phyloP scores from a whole-genome alignment of 2,329 filamentous ascomycete species.

The Neocucurbitaria cava region DNA sequence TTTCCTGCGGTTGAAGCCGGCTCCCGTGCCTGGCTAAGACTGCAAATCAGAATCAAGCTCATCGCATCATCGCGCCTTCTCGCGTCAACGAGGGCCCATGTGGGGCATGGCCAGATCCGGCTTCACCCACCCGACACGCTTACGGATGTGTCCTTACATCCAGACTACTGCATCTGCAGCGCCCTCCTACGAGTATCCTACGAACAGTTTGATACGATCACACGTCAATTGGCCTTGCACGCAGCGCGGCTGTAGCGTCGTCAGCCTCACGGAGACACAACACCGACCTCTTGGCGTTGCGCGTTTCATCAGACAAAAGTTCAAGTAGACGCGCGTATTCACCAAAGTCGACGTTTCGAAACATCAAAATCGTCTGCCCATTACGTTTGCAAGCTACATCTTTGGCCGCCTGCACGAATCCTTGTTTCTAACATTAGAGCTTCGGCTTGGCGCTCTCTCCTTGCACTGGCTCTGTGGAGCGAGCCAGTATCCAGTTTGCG shows the following conservation, averaged over 20 bases:
- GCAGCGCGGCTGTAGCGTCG: not conserved
- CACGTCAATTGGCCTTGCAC: not conserved
- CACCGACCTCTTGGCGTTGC: slow-evolving; percentile 3
- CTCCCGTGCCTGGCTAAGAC: slow-evolving; percentile 20
- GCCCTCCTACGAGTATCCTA: not conserved
- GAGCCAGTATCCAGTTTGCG: slow-evolving; percentile 44
- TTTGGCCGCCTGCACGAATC: slow-evolving; percentile 6
- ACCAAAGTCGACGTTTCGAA: not conserved
- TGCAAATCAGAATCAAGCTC: slow-evolving; percentile 14
- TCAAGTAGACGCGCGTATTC: slow-evolving; percentile 13
- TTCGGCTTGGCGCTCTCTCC: slow-evolving; percentile 41
- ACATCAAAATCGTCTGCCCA: slow-evolving; percentile 1
- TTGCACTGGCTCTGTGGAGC: slow-evolving; percentile 39
- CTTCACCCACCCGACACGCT: not conserved
- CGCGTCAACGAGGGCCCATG: not conserved
- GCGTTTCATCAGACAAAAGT: slow-evolving; percentile 15
- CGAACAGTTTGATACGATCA: not conserved
- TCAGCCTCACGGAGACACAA: slow-evolving; percentile 8
- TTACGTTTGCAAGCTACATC: slow-evolving; percentile 13
- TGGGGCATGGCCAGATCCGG: not conserved
- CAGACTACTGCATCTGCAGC: too few relatives aligned
- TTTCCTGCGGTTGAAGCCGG: slow-evolving; percentile 32
- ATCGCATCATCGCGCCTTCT: slow-evolving; percentile 20
- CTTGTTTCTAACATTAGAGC: slow-evolving; percentile 27
- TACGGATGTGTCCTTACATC: too few relatives aligned